Base-by-base conservation (phyloP, 2,329 filamentous ascomycete genomes). In the Hypoxylon sp. region DNA sequence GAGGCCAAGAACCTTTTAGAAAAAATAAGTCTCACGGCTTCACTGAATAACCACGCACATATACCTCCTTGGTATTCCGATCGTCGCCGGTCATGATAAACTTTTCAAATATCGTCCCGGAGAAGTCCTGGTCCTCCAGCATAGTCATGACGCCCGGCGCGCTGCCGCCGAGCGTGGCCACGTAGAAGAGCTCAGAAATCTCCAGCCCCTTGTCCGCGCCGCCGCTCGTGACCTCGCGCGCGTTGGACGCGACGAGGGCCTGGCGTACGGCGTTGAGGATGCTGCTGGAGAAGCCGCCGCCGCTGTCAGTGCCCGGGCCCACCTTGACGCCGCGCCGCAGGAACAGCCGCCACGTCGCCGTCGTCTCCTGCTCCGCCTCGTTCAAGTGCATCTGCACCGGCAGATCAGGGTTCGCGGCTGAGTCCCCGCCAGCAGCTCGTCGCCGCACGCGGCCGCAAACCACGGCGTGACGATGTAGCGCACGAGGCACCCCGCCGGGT, bases 301-400 rank as follows among this genome's bases (percentile, higher is more conserved):
- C 85, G 38, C 81, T 83, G 61, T 89, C 86, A 0, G 86, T 89
- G 0, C 87, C 87, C 0, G 89, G 72, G 0, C 87, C 87, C n/a
- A 89, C 84, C 57, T 88, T 87, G 67, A 89, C 82, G 1, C 80
- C 84, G 1, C 77, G 74, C 0, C 76, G 70, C 4, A 89, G 73
- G 49, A 87, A 88, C 2, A 89, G 72, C 0, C 76, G 69, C 6
- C 70, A 72, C 0, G 86, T 88, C 17, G 80, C 79, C 1, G 74
- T 62, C 49, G 87, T 83, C 69, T 89, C 86, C 57, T 86, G 81
- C 64, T 79, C 75, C 0, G 86, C 84, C 67, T 89, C 86, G 70
- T 87, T 84, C 74, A 89, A 88, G 69, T 89, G 87, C 2, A 86
- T 88, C 71, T 89, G 86, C 26, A 90, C 82, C 0, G 83, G 77